These are phyloP conservation scores for Aspergillus avenaceus DNA, from an alignment of 495 filamentous ascomycete species.

Conservation along the genomic window DNA sequence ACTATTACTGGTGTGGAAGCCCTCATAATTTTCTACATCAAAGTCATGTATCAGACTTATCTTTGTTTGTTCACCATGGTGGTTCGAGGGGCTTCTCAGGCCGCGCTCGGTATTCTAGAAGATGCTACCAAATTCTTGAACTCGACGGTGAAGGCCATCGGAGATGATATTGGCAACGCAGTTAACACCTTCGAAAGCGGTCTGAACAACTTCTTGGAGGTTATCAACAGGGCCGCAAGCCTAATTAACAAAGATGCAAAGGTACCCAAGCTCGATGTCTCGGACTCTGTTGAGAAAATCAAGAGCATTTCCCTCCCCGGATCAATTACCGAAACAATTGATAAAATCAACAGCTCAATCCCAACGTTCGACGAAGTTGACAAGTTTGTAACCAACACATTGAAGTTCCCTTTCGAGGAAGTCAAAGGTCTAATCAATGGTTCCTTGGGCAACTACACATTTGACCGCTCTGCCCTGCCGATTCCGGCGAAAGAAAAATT, in stretches of 20 bases:
- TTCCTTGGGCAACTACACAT: slow-evolving; percentile 63
- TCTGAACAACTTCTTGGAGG: slow-evolving; percentile 54
- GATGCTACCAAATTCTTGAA: slow-evolving; percentile 72
- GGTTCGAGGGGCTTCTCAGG: slow-evolving; percentile 70
- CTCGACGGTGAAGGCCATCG: slow-evolving; percentile 60
- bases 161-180: slow-evolving; percentile 53
- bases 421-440: slow-evolving; percentile 66
- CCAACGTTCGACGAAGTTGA: slow-evolving; percentile 80
- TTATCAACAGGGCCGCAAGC: slow-evolving; percentile 35
- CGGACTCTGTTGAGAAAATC: slow-evolving; percentile 55
- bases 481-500: slow-evolving; percentile 76
- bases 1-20: slow-evolving; percentile 80
- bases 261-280: slow-evolving; percentile 57
- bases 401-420: slow-evolving; percentile 73
- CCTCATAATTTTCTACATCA: slow-evolving; percentile 84
- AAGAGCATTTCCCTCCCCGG: slow-evolving; percentile 63
- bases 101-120: slow-evolving; percentile 62
- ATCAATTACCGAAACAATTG: slow-evolving; percentile 58
- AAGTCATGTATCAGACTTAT: slow-evolving; percentile 84
- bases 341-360: slow-evolving; percentile 67
- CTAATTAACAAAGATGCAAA: slow-evolving; percentile 23
- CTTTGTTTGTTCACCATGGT: slow-evolving; percentile 80
- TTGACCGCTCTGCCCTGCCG: slow-evolving; percentile 73
- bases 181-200: slow-evolving; percentile 54
- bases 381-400: slow-evolving; percentile 66